Evolutionary conservation across 2,329 filamentous ascomycete species (phyloP), one percentile per base, ranked within the genome.

Genomic region (Drechslerella dactyloides): DNA sequence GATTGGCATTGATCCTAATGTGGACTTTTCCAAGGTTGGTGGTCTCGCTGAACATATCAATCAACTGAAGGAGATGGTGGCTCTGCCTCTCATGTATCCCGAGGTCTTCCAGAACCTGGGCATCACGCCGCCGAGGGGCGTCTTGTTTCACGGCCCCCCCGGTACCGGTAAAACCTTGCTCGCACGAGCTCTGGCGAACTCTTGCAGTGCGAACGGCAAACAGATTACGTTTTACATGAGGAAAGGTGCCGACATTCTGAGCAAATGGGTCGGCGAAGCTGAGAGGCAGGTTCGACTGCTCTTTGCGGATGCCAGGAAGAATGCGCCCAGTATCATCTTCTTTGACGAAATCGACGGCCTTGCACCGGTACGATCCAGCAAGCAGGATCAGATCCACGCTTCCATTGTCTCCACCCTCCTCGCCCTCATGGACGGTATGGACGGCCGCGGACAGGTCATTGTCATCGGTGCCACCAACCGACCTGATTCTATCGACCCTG

Each of bases 161-260:
- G 94, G 94, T 79, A 99, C 94, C 15, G 94, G 94, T 84, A 99
- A 97, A 82, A 99, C 94, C 11, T 83, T 99, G n/a, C 85, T 99
- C 72, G 94, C 96, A 58, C 87, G 94, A 77, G 94, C 94, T 46
- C 83, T 99, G 52, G 93, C 96, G 55, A 96, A 94, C 63, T 96
- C 90, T 73, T 77, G 76, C 55, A 89, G 96, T 69, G 87, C 90
- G 11, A 90, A 93, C 55, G 93, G 93, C 21, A 89, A 89, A 75
- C 97, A 97, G 79, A 94, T 99, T 74, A 97, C 93, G 0, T 99
- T 99, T 77, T 99, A 97, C 81, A 99, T 99, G 94, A 89, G 94
- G 72, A 99, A 99, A 81, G 96, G 94, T 78, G 96, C 94, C 23
- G 94, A 99, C 84, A 93, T 93, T 15, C 83, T 99, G 73, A 97